Percentiles rank a stretch among this genome's conserved stretches.
Evolutionary conservation across 306 rosid species (phyloP).

Genomic region (Rubus idaeus): DNA sequence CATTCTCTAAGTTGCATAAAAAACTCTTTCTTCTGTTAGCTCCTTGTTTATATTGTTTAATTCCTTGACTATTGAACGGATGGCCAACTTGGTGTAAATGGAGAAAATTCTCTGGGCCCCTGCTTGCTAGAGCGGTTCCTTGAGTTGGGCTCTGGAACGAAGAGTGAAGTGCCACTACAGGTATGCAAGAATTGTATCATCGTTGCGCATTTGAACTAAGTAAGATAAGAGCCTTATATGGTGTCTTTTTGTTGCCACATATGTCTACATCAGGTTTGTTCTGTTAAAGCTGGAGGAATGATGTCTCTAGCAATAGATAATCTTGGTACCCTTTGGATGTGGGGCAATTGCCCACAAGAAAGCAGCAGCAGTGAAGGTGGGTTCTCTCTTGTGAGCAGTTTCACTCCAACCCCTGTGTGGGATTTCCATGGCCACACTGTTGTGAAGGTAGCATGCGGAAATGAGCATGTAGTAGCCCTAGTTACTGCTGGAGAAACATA

Average conservation of each 20-base stretch:
- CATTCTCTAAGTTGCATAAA: constrained; percentile 15
- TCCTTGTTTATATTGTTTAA: constrained; percentile 13
- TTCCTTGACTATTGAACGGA: constrained; percentile 74
- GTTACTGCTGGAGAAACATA: constrained; percentile 56
- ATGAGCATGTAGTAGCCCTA: constrained; percentile 71
- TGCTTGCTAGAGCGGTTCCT: constrained; percentile 54
- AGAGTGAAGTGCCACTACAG: constrained; percentile 44
- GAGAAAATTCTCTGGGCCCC: constrained; percentile 53
- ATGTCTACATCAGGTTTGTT: constrained; percentile 47
- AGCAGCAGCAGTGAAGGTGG: constrained; percentile 40
- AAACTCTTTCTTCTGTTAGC: constrained; percentile 15
- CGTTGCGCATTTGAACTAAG: not conserved
- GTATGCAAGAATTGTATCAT: constrained; percentile 32
- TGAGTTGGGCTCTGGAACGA: constrained; percentile 47
- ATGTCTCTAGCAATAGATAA: constrained; percentile 78
- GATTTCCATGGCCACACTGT: constrained; percentile 69
- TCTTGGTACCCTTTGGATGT: constrained; percentile 72
- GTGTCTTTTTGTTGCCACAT: constrained; percentile 6
- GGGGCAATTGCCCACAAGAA: constrained; percentile 81
- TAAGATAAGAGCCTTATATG: constrained; percentile 12
- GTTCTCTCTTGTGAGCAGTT: constrained; percentile 50
- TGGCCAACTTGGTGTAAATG: constrained; percentile 86
- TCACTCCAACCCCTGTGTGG: constrained; percentile 71
- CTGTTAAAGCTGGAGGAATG: constrained; percentile 91
- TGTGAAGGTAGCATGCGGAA: constrained; percentile 92